These are phyloP conservation scores for Boletus vermiculosoides DNA, from an alignment of 768 basidiomycete species.

Conservation along the genomic window DNA sequence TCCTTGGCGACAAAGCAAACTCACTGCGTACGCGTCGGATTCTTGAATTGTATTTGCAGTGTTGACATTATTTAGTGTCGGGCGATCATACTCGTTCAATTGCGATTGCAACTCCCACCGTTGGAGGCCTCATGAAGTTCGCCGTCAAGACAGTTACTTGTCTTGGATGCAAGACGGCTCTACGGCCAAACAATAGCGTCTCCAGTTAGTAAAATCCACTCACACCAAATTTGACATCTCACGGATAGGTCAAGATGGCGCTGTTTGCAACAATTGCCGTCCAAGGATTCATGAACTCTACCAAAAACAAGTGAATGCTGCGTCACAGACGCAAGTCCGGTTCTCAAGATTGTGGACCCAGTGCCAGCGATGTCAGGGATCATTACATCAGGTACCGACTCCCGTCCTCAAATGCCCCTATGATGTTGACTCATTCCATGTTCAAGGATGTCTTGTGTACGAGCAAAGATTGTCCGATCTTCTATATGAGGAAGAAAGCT, in stretches of 20 bases:
- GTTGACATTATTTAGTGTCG: slow-evolving; percentile 56
- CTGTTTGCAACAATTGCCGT: slow-evolving; percentile 92
- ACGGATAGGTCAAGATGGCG: slow-evolving; percentile 58
- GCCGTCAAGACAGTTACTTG: slow-evolving; percentile 95
- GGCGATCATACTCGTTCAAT: slow-evolving; percentile 97
- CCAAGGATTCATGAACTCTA: slow-evolving; percentile 86
- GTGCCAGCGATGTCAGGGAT: slow-evolving; percentile 98
- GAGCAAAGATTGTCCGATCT: slow-evolving; percentile 97
- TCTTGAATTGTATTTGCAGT: background rate
- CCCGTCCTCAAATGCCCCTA: background rate
- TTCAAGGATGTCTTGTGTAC: slow-evolving; percentile 91
- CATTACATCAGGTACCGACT: slow-evolving; percentile 77
- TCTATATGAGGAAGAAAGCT: slow-evolving; percentile 97
- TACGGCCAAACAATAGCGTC: slow-evolving; percentile 74
- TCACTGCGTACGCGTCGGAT: slow-evolving; percentile 61
- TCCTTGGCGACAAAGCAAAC: slow-evolving; percentile 87
- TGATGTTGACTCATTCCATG: background rate
- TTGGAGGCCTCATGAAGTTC: slow-evolving; percentile 98
- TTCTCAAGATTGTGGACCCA: slow-evolving; percentile 98
- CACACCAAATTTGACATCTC: slow-evolving; percentile 1
- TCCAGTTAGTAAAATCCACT: slow-evolving; percentile 45
- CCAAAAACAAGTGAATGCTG: slow-evolving; percentile 76
- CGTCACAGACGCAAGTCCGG: slow-evolving; percentile 82
- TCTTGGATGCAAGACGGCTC: slow-evolving; percentile 89
- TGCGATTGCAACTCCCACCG: slow-evolving; percentile 93